phyloP scores from a whole-genome alignment of 75 land plant genomes.

The Sequoia sempervirens region DNA sequence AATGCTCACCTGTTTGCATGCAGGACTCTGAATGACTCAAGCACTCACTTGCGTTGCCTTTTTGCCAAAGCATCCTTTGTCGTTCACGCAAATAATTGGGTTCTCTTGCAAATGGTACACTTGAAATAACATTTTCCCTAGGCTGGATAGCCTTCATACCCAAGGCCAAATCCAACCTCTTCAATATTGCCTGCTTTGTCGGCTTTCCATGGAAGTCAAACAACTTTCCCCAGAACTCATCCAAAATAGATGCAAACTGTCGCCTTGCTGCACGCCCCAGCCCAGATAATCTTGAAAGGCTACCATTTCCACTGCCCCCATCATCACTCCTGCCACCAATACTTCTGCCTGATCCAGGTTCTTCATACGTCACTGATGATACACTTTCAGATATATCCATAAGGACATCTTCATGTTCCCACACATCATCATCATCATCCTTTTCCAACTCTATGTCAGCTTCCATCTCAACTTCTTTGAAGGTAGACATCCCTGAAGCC shows the following conservation, averaged over 20 bases:
- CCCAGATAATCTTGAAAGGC: constrained; percentile 85
- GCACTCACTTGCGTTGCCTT: not conserved
- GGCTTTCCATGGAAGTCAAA: constrained; percentile 90
- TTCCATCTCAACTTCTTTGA: constrained; percentile 22
- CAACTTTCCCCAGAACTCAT: constrained; percentile 94
- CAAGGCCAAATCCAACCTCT: constrained; percentile 36
- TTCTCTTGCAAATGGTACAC: not conserved
- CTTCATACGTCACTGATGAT: constrained; percentile 42
- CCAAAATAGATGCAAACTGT: constrained; percentile 71
- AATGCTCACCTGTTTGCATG: constrained; percentile 6
- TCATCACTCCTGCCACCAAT: constrained; percentile 63
- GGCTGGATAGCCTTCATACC: constrained; percentile 19
- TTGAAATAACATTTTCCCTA: not conserved
- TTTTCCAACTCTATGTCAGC: constrained; percentile 41
- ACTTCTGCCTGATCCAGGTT: constrained; percentile 62
- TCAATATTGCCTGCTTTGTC: constrained; percentile 45
- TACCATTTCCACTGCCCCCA: constrained; percentile 66
- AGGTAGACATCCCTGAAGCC: constrained; percentile 13
- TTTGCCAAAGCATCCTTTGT: not conserved
- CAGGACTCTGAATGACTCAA: not conserved
- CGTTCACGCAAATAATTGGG: constrained; percentile 1
- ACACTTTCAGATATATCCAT: constrained; percentile 23
- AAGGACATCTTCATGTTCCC: constrained; percentile 50
- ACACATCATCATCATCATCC: constrained; percentile 54
- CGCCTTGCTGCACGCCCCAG: constrained; percentile 91